phyloP scores from a whole-genome alignment of 768 basidiomycete species.

The Mycena galericulata region DNA sequence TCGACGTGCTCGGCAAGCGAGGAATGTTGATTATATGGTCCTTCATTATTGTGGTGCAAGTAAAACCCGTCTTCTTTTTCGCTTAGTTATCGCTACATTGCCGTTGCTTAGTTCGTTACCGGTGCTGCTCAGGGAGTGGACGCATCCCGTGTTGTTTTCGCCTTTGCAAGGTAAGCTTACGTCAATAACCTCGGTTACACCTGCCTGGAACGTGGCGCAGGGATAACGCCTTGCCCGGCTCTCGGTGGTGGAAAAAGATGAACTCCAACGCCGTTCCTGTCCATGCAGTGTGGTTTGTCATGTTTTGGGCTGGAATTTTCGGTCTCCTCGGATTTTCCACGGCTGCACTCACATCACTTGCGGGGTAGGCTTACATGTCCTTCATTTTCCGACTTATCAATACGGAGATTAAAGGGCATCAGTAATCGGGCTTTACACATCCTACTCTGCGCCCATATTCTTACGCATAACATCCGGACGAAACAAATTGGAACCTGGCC shows the following conservation, averaged over 20 bases:
- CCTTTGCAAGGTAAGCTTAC: conserved; percentile 61
- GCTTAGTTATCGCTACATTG: background rate
- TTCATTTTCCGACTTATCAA: background rate
- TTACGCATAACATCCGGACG: conserved; percentile 78
- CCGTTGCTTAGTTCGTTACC: conserved; percentile 65
- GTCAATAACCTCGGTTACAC: too few relatives aligned
- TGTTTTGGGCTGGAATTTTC: conserved; percentile 64
- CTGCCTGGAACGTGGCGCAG: conserved; percentile 38
- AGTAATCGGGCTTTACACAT: conserved; percentile 78
- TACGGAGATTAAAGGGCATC: conserved; percentile 59
- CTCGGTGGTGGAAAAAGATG: conserved; percentile 75
- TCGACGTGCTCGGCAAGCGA: conserved; percentile 71
- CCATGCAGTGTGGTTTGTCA: conserved; percentile 82
- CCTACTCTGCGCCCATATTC: conserved; percentile 76
- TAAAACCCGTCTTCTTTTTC: background rate
- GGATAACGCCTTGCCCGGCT: conserved; percentile 80
- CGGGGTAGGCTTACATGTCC: conserved; percentile 58
- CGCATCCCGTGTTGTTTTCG: conserved; percentile 81
- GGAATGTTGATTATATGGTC: conserved; percentile 83
- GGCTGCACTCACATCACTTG: conserved; percentile 73
- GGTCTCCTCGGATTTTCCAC: conserved; percentile 75
- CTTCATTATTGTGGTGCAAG: conserved; percentile 66
- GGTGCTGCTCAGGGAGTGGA: conserved; percentile 82
- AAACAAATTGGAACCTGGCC: conserved; percentile 66
- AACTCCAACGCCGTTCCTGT: conserved; percentile 74